These are phyloP conservation scores for Entomortierella beljakovae DNA, from an alignment of 192 early-diverging fungal genomes.

Conservation along the genomic window DNA sequence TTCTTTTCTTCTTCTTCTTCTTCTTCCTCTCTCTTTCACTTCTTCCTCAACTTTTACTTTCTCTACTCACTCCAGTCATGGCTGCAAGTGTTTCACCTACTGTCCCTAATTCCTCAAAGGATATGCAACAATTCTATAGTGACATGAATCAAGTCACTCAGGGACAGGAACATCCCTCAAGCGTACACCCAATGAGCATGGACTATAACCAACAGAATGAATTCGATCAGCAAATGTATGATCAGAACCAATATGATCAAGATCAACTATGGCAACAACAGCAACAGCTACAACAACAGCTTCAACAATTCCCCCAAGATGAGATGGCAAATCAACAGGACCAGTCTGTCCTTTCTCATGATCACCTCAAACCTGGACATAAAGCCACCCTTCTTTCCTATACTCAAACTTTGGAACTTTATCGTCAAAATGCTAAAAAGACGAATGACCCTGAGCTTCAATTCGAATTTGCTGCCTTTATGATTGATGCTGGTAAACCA, in stretches of 20 bases:
- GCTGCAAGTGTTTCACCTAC: constrained; percentile 27
- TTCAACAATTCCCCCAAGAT: constrained; percentile 4
- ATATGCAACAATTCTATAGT: constrained; percentile 23
- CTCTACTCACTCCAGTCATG: neutral
- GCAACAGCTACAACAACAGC: constrained; percentile 17
- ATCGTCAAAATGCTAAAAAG: constrained; percentile 75
- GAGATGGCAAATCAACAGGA: constrained; percentile 11
- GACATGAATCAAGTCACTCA: constrained; percentile 9
- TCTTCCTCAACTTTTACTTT: neutral
- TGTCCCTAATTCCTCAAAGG: neutral
- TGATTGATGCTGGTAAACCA: constrained; percentile 66
- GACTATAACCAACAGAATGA: constrained; percentile 17
- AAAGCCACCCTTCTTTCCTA: constrained; percentile 67
- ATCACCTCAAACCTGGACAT: constrained; percentile 69
- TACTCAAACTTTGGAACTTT: constrained; percentile 65
- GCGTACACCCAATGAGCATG: neutral
- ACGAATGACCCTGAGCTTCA: constrained; percentile 61
- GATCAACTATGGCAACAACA: constrained; percentile 30
- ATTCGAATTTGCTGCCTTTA: constrained; percentile 77
- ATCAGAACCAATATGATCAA: constrained; percentile 30
- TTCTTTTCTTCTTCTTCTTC: constrained; percentile 5
- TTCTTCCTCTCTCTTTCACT: constrained; percentile 1
- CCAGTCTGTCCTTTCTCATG: constrained; percentile 56
- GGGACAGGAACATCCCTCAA: constrained; percentile 1
- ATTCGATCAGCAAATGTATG: constrained; percentile 24